Evolutionary conservation across 2,329 filamentous ascomycete genomes (phyloP).

Genomic region (Penicillium sp.): DNA sequence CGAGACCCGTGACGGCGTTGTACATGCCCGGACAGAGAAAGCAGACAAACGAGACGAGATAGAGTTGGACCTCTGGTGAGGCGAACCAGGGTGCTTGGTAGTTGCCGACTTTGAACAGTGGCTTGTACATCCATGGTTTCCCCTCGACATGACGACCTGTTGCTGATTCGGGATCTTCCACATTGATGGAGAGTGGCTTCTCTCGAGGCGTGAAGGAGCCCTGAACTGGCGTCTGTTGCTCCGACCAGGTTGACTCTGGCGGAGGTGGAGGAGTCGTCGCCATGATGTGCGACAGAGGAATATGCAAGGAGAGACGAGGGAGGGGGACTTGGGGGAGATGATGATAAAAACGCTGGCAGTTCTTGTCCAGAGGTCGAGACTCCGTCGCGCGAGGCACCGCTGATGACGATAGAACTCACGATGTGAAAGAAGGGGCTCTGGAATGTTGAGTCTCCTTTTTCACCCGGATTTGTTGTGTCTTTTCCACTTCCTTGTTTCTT

Average conservation of each 20-base stretch:
- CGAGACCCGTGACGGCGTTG: conserved; percentile 61
- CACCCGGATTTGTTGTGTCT: no score
- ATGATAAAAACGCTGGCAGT: background rate
- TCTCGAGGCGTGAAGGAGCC: conserved; percentile 3
- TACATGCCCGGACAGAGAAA: conserved; percentile 70
- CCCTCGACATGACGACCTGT: conserved; percentile 23
- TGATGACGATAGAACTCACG: no score
- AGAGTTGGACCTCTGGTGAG: conserved; percentile 64
- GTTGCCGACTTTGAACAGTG: conserved; percentile 47
- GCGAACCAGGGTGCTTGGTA: conserved; percentile 61
- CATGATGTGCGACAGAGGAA: conserved; percentile 6
- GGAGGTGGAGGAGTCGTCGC: conserved; percentile 8
- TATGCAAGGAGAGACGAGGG: background rate
- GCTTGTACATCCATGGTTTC: conserved; percentile 61
- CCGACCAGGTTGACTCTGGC: conserved; percentile 10
- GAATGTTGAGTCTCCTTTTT: background rate
- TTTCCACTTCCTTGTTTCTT: no score
- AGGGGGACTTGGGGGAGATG: conserved; percentile 1
- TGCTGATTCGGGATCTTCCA: conserved; percentile 21
- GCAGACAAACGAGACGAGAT: conserved; percentile 65
- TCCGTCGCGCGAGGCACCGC: no score
- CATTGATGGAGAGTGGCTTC: conserved; percentile 28
- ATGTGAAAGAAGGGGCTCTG: no score
- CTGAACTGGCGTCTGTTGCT: conserved; percentile 7
- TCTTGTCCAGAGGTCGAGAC: no score